Base-by-base conservation (phyloP, 1,284 basidiomycete species). In the Ustilago nuda region DNA sequence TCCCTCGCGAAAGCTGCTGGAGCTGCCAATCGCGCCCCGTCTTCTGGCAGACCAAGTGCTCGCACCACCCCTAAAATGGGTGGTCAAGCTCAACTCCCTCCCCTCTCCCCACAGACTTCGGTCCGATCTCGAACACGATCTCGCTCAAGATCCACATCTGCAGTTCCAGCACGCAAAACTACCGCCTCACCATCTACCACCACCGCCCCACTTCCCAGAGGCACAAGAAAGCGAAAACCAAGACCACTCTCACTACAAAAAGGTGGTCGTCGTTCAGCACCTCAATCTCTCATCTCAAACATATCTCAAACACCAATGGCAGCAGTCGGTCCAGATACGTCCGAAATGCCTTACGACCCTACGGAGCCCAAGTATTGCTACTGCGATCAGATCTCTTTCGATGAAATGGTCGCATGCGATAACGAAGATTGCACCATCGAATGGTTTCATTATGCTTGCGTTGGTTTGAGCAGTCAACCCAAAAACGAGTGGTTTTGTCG, bases 341-440 rank as follows among this genome's bases (percentile, higher is more conserved):
- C 61, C 9, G 77, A 79, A 27, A 81, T 84, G 74, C 81, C 84
- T 7, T 74, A 83, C 39, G 79, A 79, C 56, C 87, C 87, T 1
- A 87, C 87, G 72, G 88, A 89, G 76, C 88, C 88, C 36, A 85
- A 83, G 32, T 89, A 88, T 78, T 89, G 88, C 78, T 88, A 88
- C 80, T 89, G 88, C 79, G 80, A 88, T 56, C 81, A 87, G 46
- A 87, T 88, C 23, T 88, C 87, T 2, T 87, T 85, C 54, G 88
- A 88, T 52, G 78, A 87, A 58, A 83, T 81, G 84, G 79, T 85
- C 39, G 80, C 68, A 11, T 78, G 78, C 62, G 84, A 89, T 81
- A 88, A 88, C 80, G 87, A 88, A 23, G 88, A 89, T 58, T 89
- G 88, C 70, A 84, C 86, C 1, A 70, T 86, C 60, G 88, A 88